phyloP scores from a whole-genome alignment of 225 moss, liverwort and hornwort genomes.

The Physcomitrium patens region DNA sequence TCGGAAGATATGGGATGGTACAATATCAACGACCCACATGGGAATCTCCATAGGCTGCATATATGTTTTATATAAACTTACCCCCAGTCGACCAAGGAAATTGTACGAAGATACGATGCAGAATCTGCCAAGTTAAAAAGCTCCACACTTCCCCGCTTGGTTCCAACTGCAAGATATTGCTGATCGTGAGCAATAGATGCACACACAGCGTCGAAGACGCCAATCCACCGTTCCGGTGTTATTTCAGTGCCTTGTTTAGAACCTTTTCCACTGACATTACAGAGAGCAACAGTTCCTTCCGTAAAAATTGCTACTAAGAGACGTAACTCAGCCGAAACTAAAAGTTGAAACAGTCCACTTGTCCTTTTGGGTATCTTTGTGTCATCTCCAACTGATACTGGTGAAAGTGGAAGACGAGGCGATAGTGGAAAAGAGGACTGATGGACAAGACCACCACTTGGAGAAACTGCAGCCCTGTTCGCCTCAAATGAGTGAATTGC shows the following conservation, averaged over 20 bases:
- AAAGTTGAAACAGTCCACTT: conserved; percentile 74
- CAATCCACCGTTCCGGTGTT: conserved; percentile 90
- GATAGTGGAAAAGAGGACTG: conserved; percentile 44
- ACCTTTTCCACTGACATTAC: conserved; percentile 78
- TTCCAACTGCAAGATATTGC: conserved; percentile 91
- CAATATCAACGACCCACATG: not conserved
- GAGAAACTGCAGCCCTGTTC: conserved; percentile 46
- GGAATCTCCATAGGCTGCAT: conserved; percentile 4
- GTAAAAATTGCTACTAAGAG: conserved; percentile 80
- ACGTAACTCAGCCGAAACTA: conserved; percentile 73
- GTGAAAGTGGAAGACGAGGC: conserved; percentile 47
- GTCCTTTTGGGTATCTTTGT: conserved; percentile 59
- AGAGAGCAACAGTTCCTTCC: conserved; percentile 88
- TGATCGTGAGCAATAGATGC: conserved; percentile 87
- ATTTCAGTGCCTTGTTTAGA: conserved; percentile 80
- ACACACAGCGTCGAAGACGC: conserved; percentile 91
- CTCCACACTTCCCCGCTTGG: conserved; percentile 90
- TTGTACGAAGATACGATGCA: conserved; percentile 85
- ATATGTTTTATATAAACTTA: conserved; percentile 38
- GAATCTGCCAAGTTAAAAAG: conserved; percentile 90
- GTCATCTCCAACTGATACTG: conserved; percentile 53
- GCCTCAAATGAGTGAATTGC: conserved; percentile 65
- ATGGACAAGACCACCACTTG: conserved; percentile 30
- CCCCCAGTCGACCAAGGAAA: conserved; percentile 99
- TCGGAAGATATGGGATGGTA: conserved; percentile 1